Evolutionary conservation across 2,329 filamentous ascomycete genomes (phyloP).

Genomic region (Cladobotryum protrusum): DNA sequence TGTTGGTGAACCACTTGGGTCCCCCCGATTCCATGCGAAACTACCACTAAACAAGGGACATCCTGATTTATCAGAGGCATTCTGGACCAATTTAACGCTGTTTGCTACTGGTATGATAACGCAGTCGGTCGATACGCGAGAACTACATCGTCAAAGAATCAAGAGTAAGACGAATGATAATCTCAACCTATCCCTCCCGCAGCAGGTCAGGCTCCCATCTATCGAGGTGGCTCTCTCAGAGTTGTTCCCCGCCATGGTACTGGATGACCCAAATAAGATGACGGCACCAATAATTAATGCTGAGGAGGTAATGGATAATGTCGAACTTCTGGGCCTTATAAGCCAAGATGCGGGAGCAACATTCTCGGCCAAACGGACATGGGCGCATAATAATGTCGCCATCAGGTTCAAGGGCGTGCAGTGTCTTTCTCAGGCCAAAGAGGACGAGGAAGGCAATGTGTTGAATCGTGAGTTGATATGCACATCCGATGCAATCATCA

Average conservation of each 20-base stretch:
- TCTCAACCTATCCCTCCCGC: conserved; percentile 33
- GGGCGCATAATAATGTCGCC: conserved; percentile 55
- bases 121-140: conserved; percentile 43
- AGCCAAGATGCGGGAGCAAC: conserved; percentile 15
- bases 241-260: conserved; percentile 32
- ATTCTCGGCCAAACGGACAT: conserved; percentile 32
- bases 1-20: conserved; percentile 19
- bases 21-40: conserved; percentile 28
- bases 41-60: conserved; percentile 39
- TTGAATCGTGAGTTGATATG: conserved; percentile 26
- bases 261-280: conserved; percentile 17
- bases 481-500: conserved; percentile 48
- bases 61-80: conserved; percentile 39
- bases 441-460: conserved; percentile 8
- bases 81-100: conserved; percentile 47
- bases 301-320: conserved; percentile 8
- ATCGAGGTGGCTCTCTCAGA: conserved; percentile 45
- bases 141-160: conserved; percentile 40
- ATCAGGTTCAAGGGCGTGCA: conserved; percentile 50
- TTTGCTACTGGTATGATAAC: conserved; percentile 47
- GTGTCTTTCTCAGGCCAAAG: conserved; percentile 12
- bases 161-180: conserved; percentile 30
- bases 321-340: conserved; percentile 19
- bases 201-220: conserved; percentile 41
- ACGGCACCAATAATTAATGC: conserved; percentile 4